Conservation (phyloP, 78 protist genomes). For the Creolimax fragrantissima region DNA sequence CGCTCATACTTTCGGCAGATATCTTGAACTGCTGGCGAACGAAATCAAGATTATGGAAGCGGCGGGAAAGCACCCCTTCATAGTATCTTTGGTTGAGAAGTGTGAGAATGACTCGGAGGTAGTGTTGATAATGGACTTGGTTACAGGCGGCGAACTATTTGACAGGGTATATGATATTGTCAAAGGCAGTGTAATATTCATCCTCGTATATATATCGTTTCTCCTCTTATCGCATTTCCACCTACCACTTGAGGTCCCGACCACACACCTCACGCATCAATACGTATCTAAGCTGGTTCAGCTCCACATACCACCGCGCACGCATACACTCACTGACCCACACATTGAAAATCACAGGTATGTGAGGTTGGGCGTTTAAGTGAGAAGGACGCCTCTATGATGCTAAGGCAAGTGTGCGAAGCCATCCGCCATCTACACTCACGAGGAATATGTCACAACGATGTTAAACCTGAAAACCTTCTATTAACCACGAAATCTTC, state of each 20-base stretch:
- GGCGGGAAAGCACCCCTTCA: not conserved
- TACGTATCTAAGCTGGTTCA: not conserved
- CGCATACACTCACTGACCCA: not conserved
- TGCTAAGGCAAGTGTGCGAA: not conserved
- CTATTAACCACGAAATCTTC: not conserved
- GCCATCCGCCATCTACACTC: not conserved
- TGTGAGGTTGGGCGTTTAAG: not conserved
- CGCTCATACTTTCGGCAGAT: not conserved
- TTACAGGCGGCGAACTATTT: conserved; percentile 12
- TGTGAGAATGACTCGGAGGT: not conserved
- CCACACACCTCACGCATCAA: not conserved
- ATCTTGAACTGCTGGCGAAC: not conserved
- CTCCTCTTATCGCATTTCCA: not conserved
- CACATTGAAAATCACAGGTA: not conserved
- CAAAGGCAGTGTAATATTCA: not conserved
- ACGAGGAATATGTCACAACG: not conserved
- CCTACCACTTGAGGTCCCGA: not conserved
- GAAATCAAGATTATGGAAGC: not conserved
- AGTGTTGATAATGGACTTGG: not conserved
- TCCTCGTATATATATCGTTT: not conserved
- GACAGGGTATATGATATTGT: not conserved
- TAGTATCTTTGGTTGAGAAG: not conserved
- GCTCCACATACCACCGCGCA: not conserved
- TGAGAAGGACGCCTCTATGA: not conserved
- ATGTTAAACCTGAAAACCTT: not conserved